Conservation (phyloP, 2,329 filamentous ascomycete genomes). For the Alternaria brassicicola region DNA sequence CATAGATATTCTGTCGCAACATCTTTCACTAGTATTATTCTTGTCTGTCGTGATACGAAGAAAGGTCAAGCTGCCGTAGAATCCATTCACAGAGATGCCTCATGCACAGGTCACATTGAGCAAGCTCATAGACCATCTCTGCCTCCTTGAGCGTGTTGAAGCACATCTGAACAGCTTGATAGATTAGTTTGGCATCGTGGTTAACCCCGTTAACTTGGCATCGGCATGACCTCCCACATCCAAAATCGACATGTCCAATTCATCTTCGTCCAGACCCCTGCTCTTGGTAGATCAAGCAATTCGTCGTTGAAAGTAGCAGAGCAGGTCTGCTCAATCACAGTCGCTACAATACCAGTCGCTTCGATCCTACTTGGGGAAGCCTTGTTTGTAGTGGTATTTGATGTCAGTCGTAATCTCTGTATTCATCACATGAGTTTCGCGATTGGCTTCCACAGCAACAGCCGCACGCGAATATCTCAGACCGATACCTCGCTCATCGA, state of each 20-base stretch:
- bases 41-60: conserved; percentile 5
- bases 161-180: not conserved
- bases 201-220: conserved; percentile 16
- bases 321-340: not conserved
- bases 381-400: not conserved
- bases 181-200: not conserved
- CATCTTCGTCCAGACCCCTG: not conserved
- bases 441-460: not conserved
- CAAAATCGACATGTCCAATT: not conserved
- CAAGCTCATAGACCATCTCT: conserved; percentile 17
- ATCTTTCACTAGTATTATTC: not conserved
- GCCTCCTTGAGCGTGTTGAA: conserved; percentile 3
- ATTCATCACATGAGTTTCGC: not conserved
- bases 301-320: not conserved
- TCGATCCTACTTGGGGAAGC: not conserved
- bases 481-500: not conserved
- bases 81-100: not conserved
- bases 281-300: not conserved
- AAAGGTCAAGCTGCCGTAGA: conserved; percentile 9
- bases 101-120: conserved; percentile 4
- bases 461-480: not conserved
- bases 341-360: not conserved
- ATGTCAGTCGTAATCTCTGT: not conserved
- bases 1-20: not conserved
- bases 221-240: not conserved